A percentile compares a stretch with the other conserved stretches of the same genome.
phyloP scores from a whole-genome alignment of 371 early-diverging fungal species.

The Mucor racemosus region DNA sequence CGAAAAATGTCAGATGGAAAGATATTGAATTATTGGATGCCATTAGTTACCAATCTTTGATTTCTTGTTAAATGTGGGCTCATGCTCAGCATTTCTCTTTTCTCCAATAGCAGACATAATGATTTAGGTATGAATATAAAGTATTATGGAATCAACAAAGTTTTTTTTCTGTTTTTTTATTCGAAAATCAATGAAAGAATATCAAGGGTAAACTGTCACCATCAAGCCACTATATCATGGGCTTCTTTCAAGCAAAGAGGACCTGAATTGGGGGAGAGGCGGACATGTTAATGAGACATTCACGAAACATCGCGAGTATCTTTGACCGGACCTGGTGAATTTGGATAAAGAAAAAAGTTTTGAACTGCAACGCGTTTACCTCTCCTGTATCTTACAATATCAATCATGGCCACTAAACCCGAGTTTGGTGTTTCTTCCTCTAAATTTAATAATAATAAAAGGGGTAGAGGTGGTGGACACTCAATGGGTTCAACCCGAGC shows the following conservation, averaged over 20 bases:
- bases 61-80: constrained; percentile 27
- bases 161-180: background rate
- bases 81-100: constrained; percentile 27
- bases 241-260: background rate
- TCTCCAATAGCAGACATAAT: constrained; percentile 33
- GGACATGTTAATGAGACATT: background rate
- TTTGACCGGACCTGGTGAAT: constrained; percentile 1
- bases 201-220: constrained; percentile 16
- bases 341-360: constrained; percentile 2
- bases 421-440: constrained; percentile 40
- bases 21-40: background rate
- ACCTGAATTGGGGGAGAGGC: background rate
- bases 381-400: background rate
- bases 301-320: constrained; percentile 4
- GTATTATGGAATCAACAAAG: background rate
- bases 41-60: constrained; percentile 27
- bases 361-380: background rate
- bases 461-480: background rate
- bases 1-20: background rate
- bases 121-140: background rate
- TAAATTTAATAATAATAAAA: constrained; percentile 12
- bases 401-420: constrained; percentile 28
- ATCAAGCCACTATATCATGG: constrained; percentile 12
- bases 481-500: constrained; percentile 31
- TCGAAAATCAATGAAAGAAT: background rate